Evolutionary conservation across 108 stramenopile genomes (phyloP).

Genomic region (Cyclotella choctawhatcheeana): DNA sequence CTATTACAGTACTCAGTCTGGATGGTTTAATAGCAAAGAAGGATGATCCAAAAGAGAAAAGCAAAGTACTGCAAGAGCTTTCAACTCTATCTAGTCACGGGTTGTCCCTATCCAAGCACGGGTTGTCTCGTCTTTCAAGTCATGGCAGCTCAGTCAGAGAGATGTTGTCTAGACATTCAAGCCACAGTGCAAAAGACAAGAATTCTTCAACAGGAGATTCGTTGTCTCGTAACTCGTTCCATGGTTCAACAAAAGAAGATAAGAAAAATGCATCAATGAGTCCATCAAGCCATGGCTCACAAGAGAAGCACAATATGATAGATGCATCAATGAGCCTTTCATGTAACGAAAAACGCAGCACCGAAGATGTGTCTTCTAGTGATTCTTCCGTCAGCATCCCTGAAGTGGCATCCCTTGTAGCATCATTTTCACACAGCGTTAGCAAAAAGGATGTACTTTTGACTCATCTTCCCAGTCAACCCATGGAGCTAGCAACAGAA

Average conservation of each 20-base stretch:
- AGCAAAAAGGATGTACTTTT: constrained; percentile 22
- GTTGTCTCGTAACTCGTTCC: background rate
- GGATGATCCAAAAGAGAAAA: constrained; percentile 6
- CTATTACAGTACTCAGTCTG: constrained; percentile 24
- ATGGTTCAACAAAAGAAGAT: background rate
- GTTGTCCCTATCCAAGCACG: constrained; percentile 7
- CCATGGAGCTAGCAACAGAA: background rate
- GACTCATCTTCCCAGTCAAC: constrained; percentile 38
- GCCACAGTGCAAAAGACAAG: background rate
- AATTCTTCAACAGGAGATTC: background rate
- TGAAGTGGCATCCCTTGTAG: constrained; percentile 24
- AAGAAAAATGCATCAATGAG: no score
- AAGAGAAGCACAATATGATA: no score
- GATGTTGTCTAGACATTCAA: background rate
- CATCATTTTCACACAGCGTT: constrained; percentile 26
- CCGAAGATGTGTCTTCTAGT: background rate
- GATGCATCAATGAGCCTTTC: constrained; percentile 4
- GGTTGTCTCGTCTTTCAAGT: background rate
- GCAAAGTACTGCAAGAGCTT: constrained; percentile 4
- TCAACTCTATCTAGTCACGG: constrained; percentile 9
- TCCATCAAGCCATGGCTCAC: no score
- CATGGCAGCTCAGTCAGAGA: constrained; percentile 3
- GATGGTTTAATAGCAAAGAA: constrained; percentile 25
- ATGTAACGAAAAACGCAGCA: background rate
- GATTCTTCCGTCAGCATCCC: background rate